Base-by-base conservation (phyloP, 2,329 filamentous ascomycete species). In the Colletotrichum incanum region DNA sequence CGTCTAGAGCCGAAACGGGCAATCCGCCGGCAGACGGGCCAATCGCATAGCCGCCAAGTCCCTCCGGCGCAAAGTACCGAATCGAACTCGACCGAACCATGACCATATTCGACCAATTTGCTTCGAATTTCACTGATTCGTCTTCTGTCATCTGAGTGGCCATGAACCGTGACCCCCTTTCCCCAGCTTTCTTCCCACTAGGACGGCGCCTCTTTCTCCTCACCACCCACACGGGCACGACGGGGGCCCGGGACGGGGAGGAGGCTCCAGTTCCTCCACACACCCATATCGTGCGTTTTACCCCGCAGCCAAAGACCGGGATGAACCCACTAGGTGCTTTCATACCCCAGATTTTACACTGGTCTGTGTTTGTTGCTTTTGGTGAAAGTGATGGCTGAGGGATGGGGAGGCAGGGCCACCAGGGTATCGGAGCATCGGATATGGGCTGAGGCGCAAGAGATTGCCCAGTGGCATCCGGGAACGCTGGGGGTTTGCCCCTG, bases 1-100 rank as follows among this genome's bases (percentile, higher is more conserved):
- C 72, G 60, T 73, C 72, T 65, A 73, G 65, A 50, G 60, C 72
- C 64, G 64, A 73, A 73, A 67, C 7, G 72, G 68, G 68, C 41
- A 73, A 65, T 68, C 16, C 43, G 43, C 72, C 72, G 72, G 62
- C 31, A 20, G 59, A 31, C 64, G 23, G 64, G 41, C 72, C 72
- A 73, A 73, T 73, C 31, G 55, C 59, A 39, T 45, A 34, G 3
- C 49, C 63, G 72, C 72, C 72, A 73, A 73, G 72, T 39, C 41
- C 54, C 43, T 59, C 68, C 72, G 59, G 64, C 63, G 64, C 52
- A 54, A 56, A 73, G 54, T 67, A 71, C 71, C 71, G 71, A 72
- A 64, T 47, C 34, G 37, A 34, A 47, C 12, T 6, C 52, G 65
- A 47, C 65, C 54, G 52, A 43, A 54, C 31, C 52, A 47, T 23